Evolutionary conservation across 768 basidiomycete genomes (phyloP), one percentile per base, ranked within the genome.

Genomic region (Lactarius psammicola): DNA sequence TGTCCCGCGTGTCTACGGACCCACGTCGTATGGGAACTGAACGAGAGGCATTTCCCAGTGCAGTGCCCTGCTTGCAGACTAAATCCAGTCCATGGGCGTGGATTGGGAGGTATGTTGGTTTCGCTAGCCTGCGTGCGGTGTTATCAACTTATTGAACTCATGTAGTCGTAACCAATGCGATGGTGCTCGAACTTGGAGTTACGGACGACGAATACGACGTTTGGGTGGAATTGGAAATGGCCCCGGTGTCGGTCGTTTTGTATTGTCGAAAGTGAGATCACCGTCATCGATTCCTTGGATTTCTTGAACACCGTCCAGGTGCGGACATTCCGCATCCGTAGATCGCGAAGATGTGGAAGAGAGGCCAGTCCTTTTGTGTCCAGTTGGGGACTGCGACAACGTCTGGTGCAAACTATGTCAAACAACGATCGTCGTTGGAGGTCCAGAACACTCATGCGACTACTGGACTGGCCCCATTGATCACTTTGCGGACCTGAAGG

Each of bases 361-460:
- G 34, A 23, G 31, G 56, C 30, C 56, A 9, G 23, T 38, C n/a
- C 56, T 57, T 7, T 4, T 34, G n/a, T 57, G 56, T 57, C 56
- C 56, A 33, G n/a, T 36, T n/a, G n/a, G 33, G 6, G 26, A 20
- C n/a, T 57, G 56, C 11, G 31, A 33, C 31, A 57, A 57, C 2
- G 34, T 38, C 34, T 57, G 56, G 56, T 57, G 56, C 34, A 57
- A 57, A 38, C 34, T 57, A 34, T 57, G 56, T 23, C 56, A 57
- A 34, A 57, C 56, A 34, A 36, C 56, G n/a, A 57, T 57, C 23
- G 13, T 36, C 8, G 34, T 36, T 57, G 56, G 56, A 17, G 56
- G 56, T 34, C 56, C 30, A 57, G 23, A 33, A 26, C 56, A 36
- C 23, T 23, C 56, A 8, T 57, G 56, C 31, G 36, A 57, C 2